Conservation (phyloP, 2,329 filamentous ascomycete species). For the Botrytis paeoniae region DNA sequence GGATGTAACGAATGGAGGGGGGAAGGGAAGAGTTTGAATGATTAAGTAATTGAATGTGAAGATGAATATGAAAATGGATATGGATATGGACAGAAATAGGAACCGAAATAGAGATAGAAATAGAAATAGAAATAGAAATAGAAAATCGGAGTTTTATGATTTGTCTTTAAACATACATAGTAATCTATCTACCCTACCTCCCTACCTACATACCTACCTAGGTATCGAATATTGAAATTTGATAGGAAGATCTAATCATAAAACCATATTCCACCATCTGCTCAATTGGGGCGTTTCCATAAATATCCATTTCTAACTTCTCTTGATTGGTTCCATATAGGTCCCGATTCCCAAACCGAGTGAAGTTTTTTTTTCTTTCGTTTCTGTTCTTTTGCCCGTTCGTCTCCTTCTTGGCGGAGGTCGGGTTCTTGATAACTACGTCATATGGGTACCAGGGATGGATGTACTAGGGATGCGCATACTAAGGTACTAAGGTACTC, state of each 20-base stretch:
- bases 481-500: no score
- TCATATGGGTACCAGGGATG: neutral
- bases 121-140: neutral
- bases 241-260: neutral
- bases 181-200: no score
- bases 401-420: neutral
- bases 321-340: neutral
- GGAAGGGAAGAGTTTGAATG: neutral
- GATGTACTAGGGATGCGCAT: neutral
- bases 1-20: neutral
- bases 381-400: neutral
- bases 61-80: neutral
- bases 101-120: neutral
- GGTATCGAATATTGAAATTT: neutral
- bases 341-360: neutral
- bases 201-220: no score
- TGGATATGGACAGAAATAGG: neutral
- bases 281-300: neutral
- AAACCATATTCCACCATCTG: neutral
- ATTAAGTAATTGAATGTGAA: neutral
- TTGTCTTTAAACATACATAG: neutral
- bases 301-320: neutral
- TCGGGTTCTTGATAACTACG: neutral
- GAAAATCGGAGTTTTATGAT: neutral
- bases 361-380: neutral